phyloP scores from a whole-genome alignment of 805 yeast species.

The Pichia californica region DNA sequence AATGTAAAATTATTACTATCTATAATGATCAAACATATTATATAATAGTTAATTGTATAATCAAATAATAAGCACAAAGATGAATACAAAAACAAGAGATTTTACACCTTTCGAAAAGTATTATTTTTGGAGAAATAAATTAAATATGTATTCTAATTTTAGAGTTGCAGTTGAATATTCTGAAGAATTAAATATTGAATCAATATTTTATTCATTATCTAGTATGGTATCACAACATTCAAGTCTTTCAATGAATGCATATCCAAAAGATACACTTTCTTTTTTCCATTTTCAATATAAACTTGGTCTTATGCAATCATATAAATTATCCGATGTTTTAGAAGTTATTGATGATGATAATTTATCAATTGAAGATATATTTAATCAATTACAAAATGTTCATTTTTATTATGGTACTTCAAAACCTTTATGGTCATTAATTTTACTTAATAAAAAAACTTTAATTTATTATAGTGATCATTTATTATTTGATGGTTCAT shows the following conservation, averaged over 20 bases:
- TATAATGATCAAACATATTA: too few relatives aligned
- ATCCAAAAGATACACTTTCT: not conserved
- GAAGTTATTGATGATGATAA: constrained; percentile 6
- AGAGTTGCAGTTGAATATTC: constrained; percentile 11
- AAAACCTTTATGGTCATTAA: constrained; percentile 18
- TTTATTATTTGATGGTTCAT: constrained; percentile 30
- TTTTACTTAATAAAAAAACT: constrained; percentile 10
- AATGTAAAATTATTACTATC: too few relatives aligned
- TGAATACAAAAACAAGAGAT: not conserved
- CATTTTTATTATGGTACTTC: constrained; percentile 8
- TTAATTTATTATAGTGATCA: constrained; percentile 26
- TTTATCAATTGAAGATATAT: constrained; percentile 1
- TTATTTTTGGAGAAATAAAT: constrained; percentile 13
- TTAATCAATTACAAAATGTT: constrained; percentile 7
- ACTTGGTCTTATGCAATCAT: constrained; percentile 7
- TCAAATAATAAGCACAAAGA: not conserved
- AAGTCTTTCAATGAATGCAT: constrained; percentile 16
- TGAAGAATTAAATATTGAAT: constrained; percentile 1
- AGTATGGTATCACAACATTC: constrained; percentile 14
- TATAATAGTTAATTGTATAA: too few relatives aligned
- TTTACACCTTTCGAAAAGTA: constrained; percentile 12
- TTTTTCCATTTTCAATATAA: constrained; percentile 1
- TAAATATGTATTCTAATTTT: constrained; percentile 12
- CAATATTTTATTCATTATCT: constrained; percentile 7
- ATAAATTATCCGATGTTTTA: constrained; percentile 12